phyloP scores from a whole-genome alignment of 305 asterid species.

The Fraxinus ornus region DNA sequence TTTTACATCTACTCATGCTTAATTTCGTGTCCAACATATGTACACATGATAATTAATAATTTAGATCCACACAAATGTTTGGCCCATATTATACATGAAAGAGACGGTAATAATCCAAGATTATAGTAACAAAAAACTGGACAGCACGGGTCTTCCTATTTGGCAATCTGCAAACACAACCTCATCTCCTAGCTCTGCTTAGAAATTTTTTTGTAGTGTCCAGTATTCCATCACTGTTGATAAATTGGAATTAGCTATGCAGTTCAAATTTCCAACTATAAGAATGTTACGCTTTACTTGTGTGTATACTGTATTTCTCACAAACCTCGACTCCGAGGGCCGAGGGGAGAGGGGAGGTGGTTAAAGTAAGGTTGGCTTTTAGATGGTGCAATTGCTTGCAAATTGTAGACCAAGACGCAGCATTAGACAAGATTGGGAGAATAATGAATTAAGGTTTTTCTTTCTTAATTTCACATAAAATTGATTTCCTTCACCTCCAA shows the following conservation, averaged over 20 bases:
- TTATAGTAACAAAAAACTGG: background rate
- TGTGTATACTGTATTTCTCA: background rate
- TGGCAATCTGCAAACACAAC: conserved; percentile 9
- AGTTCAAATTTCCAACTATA: background rate
- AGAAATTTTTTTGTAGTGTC: conserved; percentile 24
- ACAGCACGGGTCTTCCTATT: conserved; percentile 19
- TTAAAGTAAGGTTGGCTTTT: background rate
- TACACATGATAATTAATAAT: background rate
- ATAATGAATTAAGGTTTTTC: background rate
- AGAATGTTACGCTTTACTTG: background rate
- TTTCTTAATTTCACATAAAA: background rate
- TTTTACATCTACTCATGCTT: conserved; percentile 7
- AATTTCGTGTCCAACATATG: background rate
- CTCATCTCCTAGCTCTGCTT: conserved; percentile 19
- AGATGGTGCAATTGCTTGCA: background rate
- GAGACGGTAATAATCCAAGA: background rate
- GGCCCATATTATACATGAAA: background rate
- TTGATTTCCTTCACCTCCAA: background rate
- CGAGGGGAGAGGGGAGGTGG: background rate
- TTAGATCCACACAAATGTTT: conserved; percentile 20
- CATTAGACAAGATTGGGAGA: background rate
- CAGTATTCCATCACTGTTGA: conserved; percentile 9
- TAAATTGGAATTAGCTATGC: background rate
- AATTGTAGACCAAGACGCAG: background rate
- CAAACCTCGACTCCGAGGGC: background rate